Evolutionary conservation across 805 yeast species (phyloP), one percentile per base, ranked within the genome.

Genomic region (Isabelozyma heimii): DNA sequence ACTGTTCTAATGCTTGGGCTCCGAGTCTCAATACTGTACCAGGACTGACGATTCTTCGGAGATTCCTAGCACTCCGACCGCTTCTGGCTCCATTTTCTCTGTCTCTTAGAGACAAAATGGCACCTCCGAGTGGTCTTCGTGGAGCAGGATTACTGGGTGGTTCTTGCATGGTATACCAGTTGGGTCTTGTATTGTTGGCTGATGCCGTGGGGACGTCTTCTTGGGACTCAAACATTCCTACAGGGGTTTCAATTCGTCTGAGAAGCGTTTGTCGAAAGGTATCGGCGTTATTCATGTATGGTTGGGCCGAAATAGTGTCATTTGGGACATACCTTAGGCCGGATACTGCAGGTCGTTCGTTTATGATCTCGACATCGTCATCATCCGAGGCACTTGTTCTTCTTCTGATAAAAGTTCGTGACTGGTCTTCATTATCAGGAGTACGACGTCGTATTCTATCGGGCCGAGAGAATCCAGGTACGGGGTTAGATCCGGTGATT

Each of bases 321-420:
- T 37, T n/a, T 1, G 42, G 42, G 10, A 40, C 17, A n/a, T 16
- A 42, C 12, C 37, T 12, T 15, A 42, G 27, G 8, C 20, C 37
- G 10, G 14, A 13, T 26, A 26, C 24, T 6, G 55, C 42, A 12
- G 63, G 60, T 13, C 64, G 48, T 42, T 61, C 66, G 43, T 61
- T 57, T 13, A 62, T 39, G 16, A 63, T 57, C 49, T 60, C 52
- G 9, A 63, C 49, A 17, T 62, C 67, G 42, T 60, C 59, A 16
- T 48, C 53, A 9, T 13, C n/a, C 4, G 27, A 17, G 15, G 10
- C 12, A 26, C 30, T 26, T n/a, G 12, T 40, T 38, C 30, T 27
- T 43, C 58, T 28, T 28, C 52, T 46, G n/a, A 52, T 39, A 9
- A 49, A 27, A 30, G 37, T 45, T 26, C 52, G 42, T 15, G 40